Conservation (phyloP, 176 grass and related monocot species). For the Oryza coarctata region DNA sequence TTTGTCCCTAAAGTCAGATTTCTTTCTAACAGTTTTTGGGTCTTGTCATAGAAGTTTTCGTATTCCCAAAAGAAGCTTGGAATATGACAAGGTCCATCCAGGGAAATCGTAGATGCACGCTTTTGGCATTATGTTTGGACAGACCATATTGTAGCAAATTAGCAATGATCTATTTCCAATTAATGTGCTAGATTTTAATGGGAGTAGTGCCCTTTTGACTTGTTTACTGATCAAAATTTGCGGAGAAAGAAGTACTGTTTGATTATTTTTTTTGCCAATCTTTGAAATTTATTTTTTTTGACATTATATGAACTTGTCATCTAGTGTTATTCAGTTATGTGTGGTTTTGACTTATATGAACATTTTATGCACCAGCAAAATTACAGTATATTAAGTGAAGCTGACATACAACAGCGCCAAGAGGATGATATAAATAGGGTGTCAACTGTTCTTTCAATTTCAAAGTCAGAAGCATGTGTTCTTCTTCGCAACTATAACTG, state of each 20-base stretch:
- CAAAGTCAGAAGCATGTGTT: conserved; percentile 70
- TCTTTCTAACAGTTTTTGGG: not conserved
- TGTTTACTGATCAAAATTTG: not conserved
- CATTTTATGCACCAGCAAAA: conserved; percentile 68
- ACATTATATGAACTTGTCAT: not conserved
- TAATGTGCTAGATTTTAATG: not conserved
- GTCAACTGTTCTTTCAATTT: conserved; percentile 95
- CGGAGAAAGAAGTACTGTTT: not conserved
- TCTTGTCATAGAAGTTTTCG: not conserved
- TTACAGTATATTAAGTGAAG: conserved; percentile 83
- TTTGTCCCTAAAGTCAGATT: conserved; percentile 6
- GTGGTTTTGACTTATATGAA: not conserved
- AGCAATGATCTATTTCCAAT: not conserved
- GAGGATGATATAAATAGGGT: conserved; percentile 91
- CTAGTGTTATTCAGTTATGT: not conserved
- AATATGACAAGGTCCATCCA: not conserved
- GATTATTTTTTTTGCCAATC: not conserved
- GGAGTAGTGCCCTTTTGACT: not conserved
- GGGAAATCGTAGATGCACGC: not conserved
- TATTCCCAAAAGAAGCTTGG: not conserved
- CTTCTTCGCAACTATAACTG: conserved; percentile 92
- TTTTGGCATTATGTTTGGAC: not conserved
- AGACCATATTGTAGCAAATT: not conserved
- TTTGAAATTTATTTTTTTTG: not conserved
- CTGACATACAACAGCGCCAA: conserved; percentile 80